Base-by-base conservation (phyloP, 2,329 filamentous ascomycete species). In the Fusarium caatingaense region DNA sequence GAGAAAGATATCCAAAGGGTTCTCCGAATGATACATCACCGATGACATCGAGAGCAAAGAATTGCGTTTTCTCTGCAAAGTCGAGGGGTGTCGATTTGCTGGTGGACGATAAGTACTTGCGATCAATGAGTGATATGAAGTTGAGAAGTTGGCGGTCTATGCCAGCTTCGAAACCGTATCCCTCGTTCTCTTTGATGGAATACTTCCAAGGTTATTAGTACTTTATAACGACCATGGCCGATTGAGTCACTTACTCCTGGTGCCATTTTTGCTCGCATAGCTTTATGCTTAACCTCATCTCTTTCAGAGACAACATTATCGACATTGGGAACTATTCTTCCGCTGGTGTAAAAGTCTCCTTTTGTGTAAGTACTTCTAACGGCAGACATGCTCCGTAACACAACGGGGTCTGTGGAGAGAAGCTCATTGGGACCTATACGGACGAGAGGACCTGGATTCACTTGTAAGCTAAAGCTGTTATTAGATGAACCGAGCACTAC, bases 1-100 rank as follows among this genome's bases (percentile, higher is more conserved):
- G 41, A 84, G 60, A 56, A 83, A 81, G 13, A 72, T 86, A 81
- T 25, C 85, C 84, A 56, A 86, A 87, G 0, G 83, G 51, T 18
- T 80, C 76, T 20, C 86, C 85, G 20, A 87, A 81, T 1, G 84
- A 83, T 18, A 88, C 76, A 25, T 80, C 78, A 41, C 81, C 84
- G 62, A 88, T 85, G 10, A 87, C 83, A 67, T 88, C 87, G 3
- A 88, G 76, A 0, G 85, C 84, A 58, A 88, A 84, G 74, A 80
- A 87, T 23, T 85, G 82, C 0, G 83, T 75, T 55, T 84, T 84
- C n/a, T 77, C 72, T 8, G 82, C 83, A 11, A 87, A 72, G 64
- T 88, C 84, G 76, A 79, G 8, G 71, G 68, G 11, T 77, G 65
- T 1, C 63, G 60, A 11, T 48, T 21, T 1, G 77, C 66, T 11